A percentile compares a stretch with the other conserved stretches of the same genome.
Conservation (phyloP, 1,139 yeast species). For the Chernovozyma sophiae-reginae region DNA sequence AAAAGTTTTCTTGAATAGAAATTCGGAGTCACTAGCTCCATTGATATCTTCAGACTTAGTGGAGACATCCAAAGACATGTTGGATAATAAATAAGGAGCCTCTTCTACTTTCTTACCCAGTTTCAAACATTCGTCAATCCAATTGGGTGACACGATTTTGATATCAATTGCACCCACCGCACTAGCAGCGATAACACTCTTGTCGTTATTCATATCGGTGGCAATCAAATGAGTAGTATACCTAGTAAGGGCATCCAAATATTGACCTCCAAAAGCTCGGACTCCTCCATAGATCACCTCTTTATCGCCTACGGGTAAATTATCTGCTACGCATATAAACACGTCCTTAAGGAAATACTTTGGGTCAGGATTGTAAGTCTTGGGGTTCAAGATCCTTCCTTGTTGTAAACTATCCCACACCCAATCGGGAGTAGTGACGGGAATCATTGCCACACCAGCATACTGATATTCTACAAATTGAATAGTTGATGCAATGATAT, state of each 20-base stretch:
- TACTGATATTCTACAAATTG: constrained; percentile 53
- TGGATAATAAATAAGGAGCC: constrained; percentile 31
- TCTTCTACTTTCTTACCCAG: constrained; percentile 50
- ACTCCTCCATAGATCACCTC: constrained; percentile 67
- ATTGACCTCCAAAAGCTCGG: constrained; percentile 72
- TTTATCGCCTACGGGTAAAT: constrained; percentile 54
- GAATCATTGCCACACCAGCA: constrained; percentile 55
- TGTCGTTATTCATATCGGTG: constrained; percentile 48
- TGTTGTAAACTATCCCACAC: constrained; percentile 45
- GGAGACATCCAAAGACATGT: neutral
- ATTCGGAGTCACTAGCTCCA: neutral
- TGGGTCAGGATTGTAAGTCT: constrained; percentile 66
- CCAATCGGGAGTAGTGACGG: constrained; percentile 69
- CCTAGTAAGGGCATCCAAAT: constrained; percentile 57
- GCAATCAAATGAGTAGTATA: constrained; percentile 79
- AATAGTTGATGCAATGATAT: constrained; percentile 52
- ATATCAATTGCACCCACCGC: constrained; percentile 37
- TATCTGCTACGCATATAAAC: constrained; percentile 58
- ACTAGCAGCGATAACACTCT: constrained; percentile 39
- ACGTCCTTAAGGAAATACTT: constrained; percentile 57
- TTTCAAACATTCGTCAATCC: constrained; percentile 71
- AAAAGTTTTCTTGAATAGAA: constrained; percentile 21
- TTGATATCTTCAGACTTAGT: neutral
- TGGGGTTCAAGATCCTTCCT: constrained; percentile 45
- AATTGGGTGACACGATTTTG: constrained; percentile 67